phyloP scores from a whole-genome alignment of 1,284 basidiomycete genomes.

The Fomitopsis schrenkii region DNA sequence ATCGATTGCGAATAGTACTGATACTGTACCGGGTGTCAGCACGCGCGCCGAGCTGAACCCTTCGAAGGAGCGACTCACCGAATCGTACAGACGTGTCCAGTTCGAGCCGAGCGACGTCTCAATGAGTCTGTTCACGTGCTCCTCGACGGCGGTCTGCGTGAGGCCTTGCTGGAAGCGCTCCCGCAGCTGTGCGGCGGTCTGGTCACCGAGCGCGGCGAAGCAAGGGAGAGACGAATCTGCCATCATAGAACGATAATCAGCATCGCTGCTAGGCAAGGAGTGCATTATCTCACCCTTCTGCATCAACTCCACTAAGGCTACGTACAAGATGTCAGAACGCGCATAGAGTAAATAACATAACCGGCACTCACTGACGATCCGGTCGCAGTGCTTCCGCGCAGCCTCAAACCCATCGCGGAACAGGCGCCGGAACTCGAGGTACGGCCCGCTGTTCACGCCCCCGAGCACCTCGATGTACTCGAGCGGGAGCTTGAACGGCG shows the following conservation, averaged over 20 bases:
- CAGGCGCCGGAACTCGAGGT: constrained; percentile 80
- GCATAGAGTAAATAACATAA: background rate
- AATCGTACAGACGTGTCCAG: constrained; percentile 92
- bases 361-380: constrained; percentile 80
- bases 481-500: constrained; percentile 93
- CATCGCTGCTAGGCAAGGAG: background rate
- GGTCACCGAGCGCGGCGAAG: constrained; percentile 87
- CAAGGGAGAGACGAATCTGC: constrained; percentile 91
- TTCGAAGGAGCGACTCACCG: constrained; percentile 43
- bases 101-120: constrained; percentile 87
- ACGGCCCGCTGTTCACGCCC: constrained; percentile 76
- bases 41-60: too few species aligned
- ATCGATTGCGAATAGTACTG: constrained; percentile 88
- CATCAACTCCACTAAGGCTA: constrained; percentile 94
- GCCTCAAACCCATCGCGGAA: constrained; percentile 95
- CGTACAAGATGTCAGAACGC: background rate
- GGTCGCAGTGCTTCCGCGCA: constrained; percentile 93
- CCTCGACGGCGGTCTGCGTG: constrained; percentile 83
- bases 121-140: constrained; percentile 86
- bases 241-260: background rate
- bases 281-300: constrained; percentile 65
- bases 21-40: constrained; percentile 35
- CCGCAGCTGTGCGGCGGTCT: constrained; percentile 83
- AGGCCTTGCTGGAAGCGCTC: constrained; percentile 93
- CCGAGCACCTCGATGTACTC: constrained; percentile 98